These are phyloP conservation scores for Apiospora malaysiana DNA, from an alignment of 2,329 filamentous ascomycete genomes.

Conservation along the genomic window DNA sequence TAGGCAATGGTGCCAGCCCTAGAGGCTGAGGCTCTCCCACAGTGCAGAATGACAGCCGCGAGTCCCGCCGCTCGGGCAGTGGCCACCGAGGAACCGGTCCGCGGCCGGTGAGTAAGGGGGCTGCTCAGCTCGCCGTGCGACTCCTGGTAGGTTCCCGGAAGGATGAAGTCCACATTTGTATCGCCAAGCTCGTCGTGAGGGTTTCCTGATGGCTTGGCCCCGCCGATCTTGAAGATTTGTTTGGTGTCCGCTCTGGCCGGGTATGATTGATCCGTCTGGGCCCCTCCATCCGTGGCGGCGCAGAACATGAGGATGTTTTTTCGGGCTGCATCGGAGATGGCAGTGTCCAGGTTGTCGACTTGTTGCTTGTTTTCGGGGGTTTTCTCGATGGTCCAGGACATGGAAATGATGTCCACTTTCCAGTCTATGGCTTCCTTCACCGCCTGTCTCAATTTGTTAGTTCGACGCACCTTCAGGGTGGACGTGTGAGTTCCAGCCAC, in stretches of 20 bases:
- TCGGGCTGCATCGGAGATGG: background rate
- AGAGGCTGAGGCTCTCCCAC: background rate
- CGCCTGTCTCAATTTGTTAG: background rate
- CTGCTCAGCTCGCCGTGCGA: background rate
- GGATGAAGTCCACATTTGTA: background rate
- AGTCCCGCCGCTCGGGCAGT: background rate
- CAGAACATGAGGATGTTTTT: constrained; percentile 8
- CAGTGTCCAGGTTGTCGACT: background rate
- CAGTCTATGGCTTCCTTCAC: background rate
- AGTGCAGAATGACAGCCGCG: background rate
- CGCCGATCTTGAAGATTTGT: background rate
- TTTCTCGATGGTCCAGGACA: constrained; percentile 14
- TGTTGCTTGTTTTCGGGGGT: background rate
- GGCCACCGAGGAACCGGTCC: background rate
- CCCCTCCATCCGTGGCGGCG: background rate
- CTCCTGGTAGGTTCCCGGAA: background rate
- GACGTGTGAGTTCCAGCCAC: too few relatives aligned
- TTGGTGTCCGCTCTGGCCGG: background rate
- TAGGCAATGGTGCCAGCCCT: background rate
- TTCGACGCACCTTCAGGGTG: too few relatives aligned
- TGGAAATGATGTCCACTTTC: constrained; percentile 2
- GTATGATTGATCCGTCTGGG: background rate
- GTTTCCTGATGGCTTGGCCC: background rate
- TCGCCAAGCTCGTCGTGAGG: background rate
- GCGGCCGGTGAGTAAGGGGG: background rate